phyloP scores from a whole-genome alignment of 805 yeast species.

The Cyberlindnera maritima region DNA sequence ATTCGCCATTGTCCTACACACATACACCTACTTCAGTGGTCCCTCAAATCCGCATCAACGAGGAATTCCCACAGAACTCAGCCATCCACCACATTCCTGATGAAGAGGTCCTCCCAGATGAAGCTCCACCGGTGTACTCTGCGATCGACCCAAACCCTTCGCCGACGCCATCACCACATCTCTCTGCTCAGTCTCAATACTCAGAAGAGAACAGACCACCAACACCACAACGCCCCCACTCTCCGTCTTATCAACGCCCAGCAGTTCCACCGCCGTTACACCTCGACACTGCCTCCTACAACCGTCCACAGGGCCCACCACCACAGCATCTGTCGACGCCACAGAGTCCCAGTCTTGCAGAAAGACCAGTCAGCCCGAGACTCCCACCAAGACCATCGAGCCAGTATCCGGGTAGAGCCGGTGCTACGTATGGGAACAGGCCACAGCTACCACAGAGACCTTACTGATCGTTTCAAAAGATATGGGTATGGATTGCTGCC shows the following conservation, averaged over 20 bases:
- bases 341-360: not conserved
- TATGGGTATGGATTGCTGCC: too few relatives aligned
- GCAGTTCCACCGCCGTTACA: constrained; percentile 13
- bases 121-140: constrained; percentile 38
- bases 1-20: not conserved
- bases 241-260: constrained; percentile 6
- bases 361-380: constrained; percentile 1
- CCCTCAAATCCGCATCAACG: not conserved
- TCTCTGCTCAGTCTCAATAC: not conserved
- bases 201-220: constrained; percentile 2
- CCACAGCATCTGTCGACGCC: constrained; percentile 4
- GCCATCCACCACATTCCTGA: not conserved
- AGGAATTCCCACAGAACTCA: not conserved
- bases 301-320: constrained; percentile 9
- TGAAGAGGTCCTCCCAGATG: constrained; percentile 14
- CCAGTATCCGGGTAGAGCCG: constrained; percentile 12
- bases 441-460: constrained; percentile 15
- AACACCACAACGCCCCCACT: constrained; percentile 4
- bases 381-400: constrained; percentile 14
- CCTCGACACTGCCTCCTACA: constrained; percentile 2
- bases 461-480: not conserved
- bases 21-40: not conserved
- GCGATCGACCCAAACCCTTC: constrained; percentile 28
- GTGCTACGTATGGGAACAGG: constrained; percentile 13
- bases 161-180: not conserved